These are phyloP conservation scores for Obba rivulosa DNA, from an alignment of 768 basidiomycete genomes.

Conservation along the genomic window DNA sequence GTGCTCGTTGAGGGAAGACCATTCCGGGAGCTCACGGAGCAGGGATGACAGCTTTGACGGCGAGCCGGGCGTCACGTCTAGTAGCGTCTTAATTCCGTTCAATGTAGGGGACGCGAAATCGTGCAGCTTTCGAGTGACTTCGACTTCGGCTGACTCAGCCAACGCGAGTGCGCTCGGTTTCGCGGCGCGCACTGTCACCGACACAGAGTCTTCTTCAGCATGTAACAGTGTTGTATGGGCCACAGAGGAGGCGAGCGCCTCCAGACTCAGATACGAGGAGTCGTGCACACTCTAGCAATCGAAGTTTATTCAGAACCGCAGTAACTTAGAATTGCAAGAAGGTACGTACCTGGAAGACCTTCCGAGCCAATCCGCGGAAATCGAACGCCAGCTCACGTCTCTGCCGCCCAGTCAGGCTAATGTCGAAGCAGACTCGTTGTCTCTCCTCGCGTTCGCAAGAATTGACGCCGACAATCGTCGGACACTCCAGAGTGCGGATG, in stretches of 20 bases:
- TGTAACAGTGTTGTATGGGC: constrained; percentile 40
- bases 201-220: constrained; percentile 13
- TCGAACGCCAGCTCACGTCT: constrained; percentile 24
- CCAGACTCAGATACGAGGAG: constrained; percentile 58
- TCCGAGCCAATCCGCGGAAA: constrained; percentile 35
- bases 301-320: background rate
- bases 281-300: constrained; percentile 38
- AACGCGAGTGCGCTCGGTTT: constrained; percentile 71
- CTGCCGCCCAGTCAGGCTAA: constrained; percentile 30
- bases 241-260: constrained; percentile 59
- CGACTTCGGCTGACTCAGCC: constrained; percentile 60
- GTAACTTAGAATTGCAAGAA: too few species aligned
- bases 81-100: too few species aligned
- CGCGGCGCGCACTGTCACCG: constrained; percentile 50
- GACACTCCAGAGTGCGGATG: constrained; percentile 41
- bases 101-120: constrained; percentile 25
- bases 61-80: background rate
- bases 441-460: constrained; percentile 57
- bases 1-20: background rate
- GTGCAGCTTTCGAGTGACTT: constrained; percentile 41
- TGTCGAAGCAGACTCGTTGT: constrained; percentile 53
- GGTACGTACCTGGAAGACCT: constrained; percentile 30
- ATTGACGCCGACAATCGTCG: constrained; percentile 63
- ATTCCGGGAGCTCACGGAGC: background rate
- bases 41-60: background rate